Base-by-base conservation (phyloP, 192 early-diverging fungal species). In the Coemansia sp. region DNA sequence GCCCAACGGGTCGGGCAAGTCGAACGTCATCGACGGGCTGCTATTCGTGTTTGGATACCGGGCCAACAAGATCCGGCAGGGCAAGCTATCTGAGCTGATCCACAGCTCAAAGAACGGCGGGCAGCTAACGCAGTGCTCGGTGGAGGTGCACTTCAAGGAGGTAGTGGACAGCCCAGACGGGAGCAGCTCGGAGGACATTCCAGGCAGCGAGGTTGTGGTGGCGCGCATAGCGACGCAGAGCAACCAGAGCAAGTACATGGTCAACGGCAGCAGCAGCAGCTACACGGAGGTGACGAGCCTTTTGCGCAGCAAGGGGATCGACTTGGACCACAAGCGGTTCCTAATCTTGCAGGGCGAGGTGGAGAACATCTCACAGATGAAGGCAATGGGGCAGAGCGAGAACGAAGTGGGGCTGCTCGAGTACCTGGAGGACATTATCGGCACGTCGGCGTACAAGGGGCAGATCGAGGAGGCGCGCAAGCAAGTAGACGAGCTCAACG, bases 1-100 rank as follows among this genome's bases (percentile, higher is more conserved):
- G 6, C 97, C 95, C 3, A 99, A 99, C 62, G 96, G 96, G 31
- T 96, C 94, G 12, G 97, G 96, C 47, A 99, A 99, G 83, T 96
- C 94, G 26, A 99, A 98, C 68, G 97, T 99, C 12, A 98, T 99
- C 62, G 97, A 99, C 69, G 91, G 94, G 0, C 82, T 99, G 53
- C 76, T 99, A 31, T 99, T 99, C 76, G 97, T 99, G 37, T 99
- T 99, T 88, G 97, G 97, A 16, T 97, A 94, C 83, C 87, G 94
- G 45, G 95, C 97, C 6, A 94, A 89, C 83, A 98, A 98, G 76
- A 94, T 99, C 86, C 86, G 95, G 35, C 97, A 99, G 70, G 92
- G 87, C n/a, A 96, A 94, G 66, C 77, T 98, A 21, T 93, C 91
- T 0, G 92, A 96, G 66, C 87, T 99, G 12, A 98, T 99, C 58